Evolutionary conservation across 768 basidiomycete species (phyloP).

Genomic region (Pulveroboletus sp.): DNA sequence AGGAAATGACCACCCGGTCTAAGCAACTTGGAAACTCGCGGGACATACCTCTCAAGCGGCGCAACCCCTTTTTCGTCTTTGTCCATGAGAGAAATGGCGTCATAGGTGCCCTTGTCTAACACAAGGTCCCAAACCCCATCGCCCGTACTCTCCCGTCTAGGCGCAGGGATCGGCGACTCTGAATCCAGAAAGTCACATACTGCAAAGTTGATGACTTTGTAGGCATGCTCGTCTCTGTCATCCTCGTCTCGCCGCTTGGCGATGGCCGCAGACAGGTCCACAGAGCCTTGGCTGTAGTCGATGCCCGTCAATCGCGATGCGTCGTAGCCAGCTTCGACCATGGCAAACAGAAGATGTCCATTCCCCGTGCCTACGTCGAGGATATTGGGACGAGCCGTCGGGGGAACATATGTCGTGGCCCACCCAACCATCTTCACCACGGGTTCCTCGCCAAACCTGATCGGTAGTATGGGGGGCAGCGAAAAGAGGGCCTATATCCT

Average conservation of each 20-base stretch:
- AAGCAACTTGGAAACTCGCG: slow-evolving; percentile 49
- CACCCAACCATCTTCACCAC: slow-evolving; percentile 79
- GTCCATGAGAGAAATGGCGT: slow-evolving; percentile 72
- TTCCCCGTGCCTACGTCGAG: slow-evolving; percentile 82
- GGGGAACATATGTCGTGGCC: slow-evolving; percentile 52
- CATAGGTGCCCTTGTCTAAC: slow-evolving; percentile 86
- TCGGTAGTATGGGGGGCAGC: not conserved
- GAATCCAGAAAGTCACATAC: slow-evolving; percentile 63
- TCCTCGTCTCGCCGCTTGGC: slow-evolving; percentile 37
- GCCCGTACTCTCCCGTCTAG: slow-evolving; percentile 1
- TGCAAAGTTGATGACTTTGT: slow-evolving; percentile 42
- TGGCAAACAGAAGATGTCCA: slow-evolving; percentile 67
- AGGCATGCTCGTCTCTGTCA: not conserved
- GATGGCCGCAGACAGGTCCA: slow-evolving; percentile 57
- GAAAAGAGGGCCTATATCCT: not conserved
- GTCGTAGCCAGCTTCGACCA: slow-evolving; percentile 63
- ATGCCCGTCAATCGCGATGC: slow-evolving; percentile 52
- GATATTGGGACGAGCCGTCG: slow-evolving; percentile 42
- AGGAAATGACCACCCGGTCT: slow-evolving; percentile 67
- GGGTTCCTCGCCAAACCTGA: slow-evolving; percentile 76
- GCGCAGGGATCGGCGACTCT: slow-evolving; percentile 36
- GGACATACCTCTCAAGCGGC: slow-evolving; percentile 58
- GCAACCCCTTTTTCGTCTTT: slow-evolving; percentile 50
- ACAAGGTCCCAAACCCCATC: slow-evolving; percentile 60
- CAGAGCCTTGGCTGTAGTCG: slow-evolving; percentile 74